A percentile compares a stretch with the other conserved stretches of the same genome.
phyloP scores from a whole-genome alignment of 306 rosid species.

The Pyrus bretschneideri region DNA sequence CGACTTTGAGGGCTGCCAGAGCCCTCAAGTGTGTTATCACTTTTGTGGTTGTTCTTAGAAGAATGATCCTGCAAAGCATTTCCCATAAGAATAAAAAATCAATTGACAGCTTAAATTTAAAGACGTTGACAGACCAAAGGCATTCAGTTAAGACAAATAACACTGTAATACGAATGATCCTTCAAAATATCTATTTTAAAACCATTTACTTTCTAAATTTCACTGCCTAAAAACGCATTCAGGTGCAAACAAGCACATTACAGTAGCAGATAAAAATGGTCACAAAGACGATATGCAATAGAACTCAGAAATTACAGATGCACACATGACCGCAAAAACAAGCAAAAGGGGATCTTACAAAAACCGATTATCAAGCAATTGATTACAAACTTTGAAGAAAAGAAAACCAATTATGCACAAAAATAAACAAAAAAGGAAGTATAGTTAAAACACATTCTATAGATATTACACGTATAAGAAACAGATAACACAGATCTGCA shows the following conservation, averaged over 20 bases:
- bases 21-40: constrained; percentile 25
- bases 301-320: background rate
- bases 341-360: background rate
- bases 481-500: constrained; percentile 5
- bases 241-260: background rate
- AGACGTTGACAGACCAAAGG: background rate
- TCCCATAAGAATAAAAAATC: background rate
- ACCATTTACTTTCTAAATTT: background rate
- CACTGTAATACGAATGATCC: background rate
- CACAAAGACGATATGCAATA: background rate
- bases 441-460: background rate
- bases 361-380: background rate
- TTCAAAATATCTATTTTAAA: background rate
- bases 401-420: background rate
- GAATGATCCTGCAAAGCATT: constrained; percentile 38
- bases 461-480: background rate
- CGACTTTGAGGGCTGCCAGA: constrained; percentile 31
- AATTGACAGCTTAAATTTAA: background rate
- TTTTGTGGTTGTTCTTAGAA: constrained; percentile 29
- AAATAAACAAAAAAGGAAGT: background rate
- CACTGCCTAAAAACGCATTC: background rate
- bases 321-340: background rate
- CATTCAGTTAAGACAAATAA: constrained; percentile 2
- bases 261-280: background rate
- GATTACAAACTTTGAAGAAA: background rate